Evolutionary conservation across 2,329 filamentous ascomycete genomes (phyloP).

Genomic region (Ceratocystis variospora): DNA sequence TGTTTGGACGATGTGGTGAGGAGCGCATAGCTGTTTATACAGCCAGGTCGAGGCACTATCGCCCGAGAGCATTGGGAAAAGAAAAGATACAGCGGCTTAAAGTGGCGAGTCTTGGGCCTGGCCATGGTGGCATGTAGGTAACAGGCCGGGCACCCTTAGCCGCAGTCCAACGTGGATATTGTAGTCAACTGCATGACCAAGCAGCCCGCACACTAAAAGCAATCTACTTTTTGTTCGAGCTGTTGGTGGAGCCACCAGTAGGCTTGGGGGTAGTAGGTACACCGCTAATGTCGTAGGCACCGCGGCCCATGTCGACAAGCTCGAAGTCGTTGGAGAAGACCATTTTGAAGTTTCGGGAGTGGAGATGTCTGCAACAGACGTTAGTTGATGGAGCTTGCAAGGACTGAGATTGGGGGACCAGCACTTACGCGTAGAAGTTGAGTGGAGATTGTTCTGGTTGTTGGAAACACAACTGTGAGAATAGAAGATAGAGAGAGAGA

Average conservation of each 20-base stretch:
- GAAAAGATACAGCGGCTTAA: too few species aligned
- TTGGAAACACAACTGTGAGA: neutral
- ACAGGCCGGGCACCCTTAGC: too few species aligned
- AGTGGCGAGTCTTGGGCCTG: too few species aligned
- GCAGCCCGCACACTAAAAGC: too few species aligned
- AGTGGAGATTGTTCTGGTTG: neutral
- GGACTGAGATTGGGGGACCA: neutral
- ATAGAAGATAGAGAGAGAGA: neutral
- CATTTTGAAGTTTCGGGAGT: conserved; percentile 26
- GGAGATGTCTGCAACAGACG: neutral
- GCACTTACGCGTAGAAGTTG: neutral
- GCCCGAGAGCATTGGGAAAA: too few species aligned
- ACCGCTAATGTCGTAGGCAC: conserved; percentile 40
- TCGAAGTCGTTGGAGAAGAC: conserved; percentile 24
- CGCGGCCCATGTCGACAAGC: conserved; percentile 36
- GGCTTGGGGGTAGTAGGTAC: neutral
- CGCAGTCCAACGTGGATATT: too few species aligned
- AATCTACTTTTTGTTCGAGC: too few species aligned
- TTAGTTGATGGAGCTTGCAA: neutral
- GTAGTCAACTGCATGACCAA: too few species aligned
- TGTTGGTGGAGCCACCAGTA: conserved; percentile 17
- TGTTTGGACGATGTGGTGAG: too few species aligned
- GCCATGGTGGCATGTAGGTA: too few species aligned
- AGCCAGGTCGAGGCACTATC: too few species aligned
- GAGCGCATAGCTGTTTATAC: too few species aligned